Percentiles rank a stretch among this genome's conserved stretches.
phyloP scores from a whole-genome alignment of 257 asterid genomes.

The Eucommia ulmoides region DNA sequence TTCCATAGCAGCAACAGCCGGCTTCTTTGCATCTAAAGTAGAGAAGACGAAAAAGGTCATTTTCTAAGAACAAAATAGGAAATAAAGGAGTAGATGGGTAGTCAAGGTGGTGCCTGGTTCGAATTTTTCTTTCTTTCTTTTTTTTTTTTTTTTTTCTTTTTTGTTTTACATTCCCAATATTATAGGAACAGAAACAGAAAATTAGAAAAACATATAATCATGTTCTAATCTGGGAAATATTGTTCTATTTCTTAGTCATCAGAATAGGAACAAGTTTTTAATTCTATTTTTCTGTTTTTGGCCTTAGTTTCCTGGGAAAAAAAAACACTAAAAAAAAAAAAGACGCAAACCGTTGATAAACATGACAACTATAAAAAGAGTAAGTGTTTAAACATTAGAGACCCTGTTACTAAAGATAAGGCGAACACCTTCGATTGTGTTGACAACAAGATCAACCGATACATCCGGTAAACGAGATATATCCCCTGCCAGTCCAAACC shows the following conservation, averaged over 20 bases:
- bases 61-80: not conserved
- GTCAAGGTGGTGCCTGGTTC: not conserved
- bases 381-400: slow-evolving; percentile 1
- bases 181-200: slow-evolving; percentile 5
- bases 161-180: too few relatives aligned
- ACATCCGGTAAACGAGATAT: slow-evolving; percentile 48
- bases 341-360: too few relatives aligned
- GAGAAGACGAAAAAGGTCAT: slow-evolving; percentile 8
- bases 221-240: not conserved
- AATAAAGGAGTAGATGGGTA: slow-evolving; percentile 7
- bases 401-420: slow-evolving; percentile 2
- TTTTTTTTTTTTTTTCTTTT: too few relatives aligned
- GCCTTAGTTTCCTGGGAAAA: too few relatives aligned
- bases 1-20: slow-evolving; percentile 81
- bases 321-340: too few relatives aligned
- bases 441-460: slow-evolving; percentile 43
- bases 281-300: too few relatives aligned
- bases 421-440: slow-evolving; percentile 62
- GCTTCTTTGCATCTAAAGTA: slow-evolving; percentile 73
- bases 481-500: slow-evolving; percentile 53
- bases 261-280: too few relatives aligned
- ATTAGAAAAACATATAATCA: slow-evolving; percentile 3
- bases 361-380: not conserved
- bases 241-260: too few relatives aligned
- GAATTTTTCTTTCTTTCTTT: too few relatives aligned